These are phyloP conservation scores for Pleurotus pulmonarius DNA, from an alignment of 768 basidiomycete genomes.

Conservation along the genomic window DNA sequence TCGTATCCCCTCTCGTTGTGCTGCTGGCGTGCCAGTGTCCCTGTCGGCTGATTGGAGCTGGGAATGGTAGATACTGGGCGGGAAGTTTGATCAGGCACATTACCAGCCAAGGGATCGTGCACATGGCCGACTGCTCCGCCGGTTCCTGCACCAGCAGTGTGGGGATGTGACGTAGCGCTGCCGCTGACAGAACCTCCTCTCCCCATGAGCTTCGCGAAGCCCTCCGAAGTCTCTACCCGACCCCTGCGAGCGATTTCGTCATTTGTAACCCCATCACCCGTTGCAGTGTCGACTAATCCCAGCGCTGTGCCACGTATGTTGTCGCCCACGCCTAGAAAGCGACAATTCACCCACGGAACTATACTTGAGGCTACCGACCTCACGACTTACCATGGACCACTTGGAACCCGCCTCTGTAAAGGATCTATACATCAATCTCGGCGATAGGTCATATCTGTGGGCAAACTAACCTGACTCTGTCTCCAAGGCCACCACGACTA, in stretches of 20 bases:
- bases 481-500: neutral
- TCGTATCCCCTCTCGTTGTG: too few species aligned
- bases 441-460: neutral
- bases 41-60: too few species aligned
- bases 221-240: neutral
- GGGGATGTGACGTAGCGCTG: neutral
- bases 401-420: neutral
- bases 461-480: neutral
- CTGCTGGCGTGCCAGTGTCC: too few species aligned
- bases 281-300: neutral
- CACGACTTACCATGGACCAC: neutral
- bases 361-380: too few species aligned
- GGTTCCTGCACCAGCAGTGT: neutral
- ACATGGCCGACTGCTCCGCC: neutral
- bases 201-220: neutral
- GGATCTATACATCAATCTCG: neutral
- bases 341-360: too few species aligned
- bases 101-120: too few species aligned
- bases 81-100: too few species aligned
- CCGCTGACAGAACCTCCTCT: neutral
- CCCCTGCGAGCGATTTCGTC: constrained; percentile 1
- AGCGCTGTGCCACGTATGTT: constrained; percentile 4
- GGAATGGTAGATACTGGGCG: too few species aligned
- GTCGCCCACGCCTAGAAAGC: neutral
- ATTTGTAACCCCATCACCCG: neutral